phyloP scores from a whole-genome alignment of 2,329 filamentous ascomycete genomes.

The Sporothrix curviconia region DNA sequence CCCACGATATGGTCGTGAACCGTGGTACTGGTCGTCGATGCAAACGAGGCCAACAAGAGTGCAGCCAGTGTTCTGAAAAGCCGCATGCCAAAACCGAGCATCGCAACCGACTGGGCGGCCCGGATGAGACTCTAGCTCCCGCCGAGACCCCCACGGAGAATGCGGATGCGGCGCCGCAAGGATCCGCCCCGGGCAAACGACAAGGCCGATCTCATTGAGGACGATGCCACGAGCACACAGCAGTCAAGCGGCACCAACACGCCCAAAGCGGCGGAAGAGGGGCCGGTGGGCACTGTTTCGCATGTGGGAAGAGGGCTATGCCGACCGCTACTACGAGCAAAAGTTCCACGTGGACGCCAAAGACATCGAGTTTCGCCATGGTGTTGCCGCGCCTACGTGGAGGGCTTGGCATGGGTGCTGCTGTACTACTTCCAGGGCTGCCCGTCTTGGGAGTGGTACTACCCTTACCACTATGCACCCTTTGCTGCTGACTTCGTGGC shows the following conservation, averaged over 20 bases:
- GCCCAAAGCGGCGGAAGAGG: conserved; percentile 47
- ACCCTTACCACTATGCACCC: conserved; percentile 95
- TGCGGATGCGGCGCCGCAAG: conserved; percentile 6
- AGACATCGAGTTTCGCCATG: conserved; percentile 78
- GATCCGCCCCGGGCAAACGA: conserved; percentile 50
- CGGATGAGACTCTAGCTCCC: background rate
- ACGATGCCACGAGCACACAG: conserved; percentile 51
- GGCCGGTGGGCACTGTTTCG: conserved; percentile 73
- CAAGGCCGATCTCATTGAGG: conserved; percentile 67
- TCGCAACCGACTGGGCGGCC: conserved; percentile 21
- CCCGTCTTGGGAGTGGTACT: conserved; percentile 98
- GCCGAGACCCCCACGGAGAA: conserved; percentile 5
- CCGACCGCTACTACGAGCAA: conserved; percentile 92
- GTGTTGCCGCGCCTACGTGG: conserved; percentile 89
- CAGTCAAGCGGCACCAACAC: conserved; percentile 41
- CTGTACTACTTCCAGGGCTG: conserved; percentile 98
- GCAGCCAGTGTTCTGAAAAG: conserved; percentile 84
- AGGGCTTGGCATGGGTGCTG: conserved; percentile 91
- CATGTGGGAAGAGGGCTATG: conserved; percentile 93
- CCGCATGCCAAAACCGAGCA: conserved; percentile 54
- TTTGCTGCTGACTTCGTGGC: conserved; percentile 93
- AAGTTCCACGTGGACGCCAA: conserved; percentile 82
- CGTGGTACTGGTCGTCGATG: conserved; percentile 57
- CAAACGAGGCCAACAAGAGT: conserved; percentile 85
- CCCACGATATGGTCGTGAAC: conserved; percentile 84